Percentiles rank a stretch among this genome's conserved stretches.
phyloP scores from a whole-genome alignment of 2,329 filamentous ascomycete genomes.

The Alternaria gaisen region DNA sequence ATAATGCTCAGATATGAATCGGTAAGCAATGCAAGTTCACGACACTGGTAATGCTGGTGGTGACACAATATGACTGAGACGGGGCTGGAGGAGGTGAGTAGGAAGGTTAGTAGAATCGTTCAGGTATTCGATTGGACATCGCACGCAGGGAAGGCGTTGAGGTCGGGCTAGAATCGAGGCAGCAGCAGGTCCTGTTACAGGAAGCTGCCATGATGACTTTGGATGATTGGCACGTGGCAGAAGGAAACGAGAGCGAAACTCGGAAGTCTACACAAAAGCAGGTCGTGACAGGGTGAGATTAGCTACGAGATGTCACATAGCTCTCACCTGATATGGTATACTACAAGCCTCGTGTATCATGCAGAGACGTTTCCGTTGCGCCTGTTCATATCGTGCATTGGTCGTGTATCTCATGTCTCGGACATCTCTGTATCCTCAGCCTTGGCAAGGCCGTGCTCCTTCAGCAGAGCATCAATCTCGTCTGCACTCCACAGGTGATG shows the following conservation, averaged over 20 bases:
- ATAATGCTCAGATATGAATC: conserved; percentile 24
- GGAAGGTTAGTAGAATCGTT: neutral
- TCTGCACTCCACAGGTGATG: conserved; percentile 97
- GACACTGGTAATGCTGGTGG: conserved; percentile 26
- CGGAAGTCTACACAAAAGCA: neutral
- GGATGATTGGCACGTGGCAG: neutral
- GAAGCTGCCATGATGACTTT: neutral
- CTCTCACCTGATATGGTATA: conserved; percentile 45
- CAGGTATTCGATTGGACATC: neutral
- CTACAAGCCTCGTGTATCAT: conserved; percentile 44
- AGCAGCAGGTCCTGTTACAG: neutral
- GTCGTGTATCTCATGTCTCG: conserved; percentile 42
- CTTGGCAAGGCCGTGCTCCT: conserved; percentile 94
- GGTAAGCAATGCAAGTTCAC: conserved; percentile 31
- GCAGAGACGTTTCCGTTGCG: conserved; percentile 34
- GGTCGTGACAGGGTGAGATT: conserved; percentile 39
- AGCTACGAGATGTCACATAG: conserved; percentile 35
- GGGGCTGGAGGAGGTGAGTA: conserved; percentile 11
- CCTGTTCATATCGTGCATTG: conserved; percentile 28
- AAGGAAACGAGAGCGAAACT: neutral
- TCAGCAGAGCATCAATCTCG: conserved; percentile 91
- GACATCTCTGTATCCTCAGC: conserved; percentile 50
- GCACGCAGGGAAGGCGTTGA: neutral
- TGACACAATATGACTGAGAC: conserved; percentile 13
- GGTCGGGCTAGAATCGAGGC: neutral